Evolutionary conservation across 305 asterid genomes (phyloP).

Genomic region (Solanum aculeatissimum): DNA sequence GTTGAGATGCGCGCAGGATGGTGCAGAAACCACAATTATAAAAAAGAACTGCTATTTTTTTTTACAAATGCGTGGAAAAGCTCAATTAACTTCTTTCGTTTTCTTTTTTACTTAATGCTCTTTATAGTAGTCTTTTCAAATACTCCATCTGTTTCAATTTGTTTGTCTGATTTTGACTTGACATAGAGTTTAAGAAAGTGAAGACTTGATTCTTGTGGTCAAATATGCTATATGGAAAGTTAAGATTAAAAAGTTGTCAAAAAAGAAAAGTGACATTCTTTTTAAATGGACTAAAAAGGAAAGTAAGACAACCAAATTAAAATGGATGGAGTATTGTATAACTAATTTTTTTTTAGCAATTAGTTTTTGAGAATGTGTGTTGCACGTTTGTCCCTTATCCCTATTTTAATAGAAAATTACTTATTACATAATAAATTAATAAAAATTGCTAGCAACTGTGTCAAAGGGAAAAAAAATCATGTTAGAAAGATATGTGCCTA

Average conservation of each 20-base stretch:
- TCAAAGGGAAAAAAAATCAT: not conserved
- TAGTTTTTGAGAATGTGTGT: not conserved
- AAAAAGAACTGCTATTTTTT: not conserved
- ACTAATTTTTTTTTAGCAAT: not conserved
- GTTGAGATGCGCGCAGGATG: not conserved
- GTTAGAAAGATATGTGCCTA: not conserved
- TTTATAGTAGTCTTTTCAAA: not conserved
- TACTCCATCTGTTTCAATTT: not conserved
- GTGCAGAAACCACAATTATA: not conserved
- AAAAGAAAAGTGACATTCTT: not conserved
- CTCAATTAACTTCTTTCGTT: not conserved
- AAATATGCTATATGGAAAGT: not conserved
- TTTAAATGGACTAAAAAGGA: not conserved
- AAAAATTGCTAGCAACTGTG: not conserved
- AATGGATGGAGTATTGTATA: not conserved
- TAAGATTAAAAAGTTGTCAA: not conserved
- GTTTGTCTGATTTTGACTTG: not conserved
- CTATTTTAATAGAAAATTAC: not conserved
- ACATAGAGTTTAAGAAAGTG: not conserved
- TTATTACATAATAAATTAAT: not conserved
- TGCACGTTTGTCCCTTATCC: not conserved
- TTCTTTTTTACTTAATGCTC: not conserved
- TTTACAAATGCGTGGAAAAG: not conserved
- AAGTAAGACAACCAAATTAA: not conserved
- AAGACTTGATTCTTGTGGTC: not conserved